These are phyloP conservation scores for Calonectria honghensis DNA, from an alignment of 2,329 filamentous ascomycete species.

Conservation along the genomic window DNA sequence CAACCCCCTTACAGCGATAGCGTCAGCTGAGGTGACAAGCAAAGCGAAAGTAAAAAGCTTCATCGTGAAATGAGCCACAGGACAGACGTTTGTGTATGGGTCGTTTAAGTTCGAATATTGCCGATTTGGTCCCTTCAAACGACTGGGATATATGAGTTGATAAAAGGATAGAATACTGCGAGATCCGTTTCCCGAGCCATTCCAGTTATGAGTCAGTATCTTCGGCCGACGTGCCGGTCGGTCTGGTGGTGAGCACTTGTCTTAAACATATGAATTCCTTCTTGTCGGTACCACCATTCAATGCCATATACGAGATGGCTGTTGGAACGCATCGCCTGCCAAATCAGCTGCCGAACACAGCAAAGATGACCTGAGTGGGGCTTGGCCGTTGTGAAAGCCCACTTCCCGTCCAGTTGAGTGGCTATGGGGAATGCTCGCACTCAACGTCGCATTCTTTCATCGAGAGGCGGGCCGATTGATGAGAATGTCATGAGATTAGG, in stretches of 20 bases:
- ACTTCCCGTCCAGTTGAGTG: too few relatives aligned
- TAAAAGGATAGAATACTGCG: too few relatives aligned
- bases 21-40: background rate
- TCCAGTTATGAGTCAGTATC: background rate
- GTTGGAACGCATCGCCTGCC: too few relatives aligned
- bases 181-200: background rate
- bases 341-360: too few relatives aligned
- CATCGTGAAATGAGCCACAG: background rate
- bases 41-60: background rate
- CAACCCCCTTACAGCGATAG: background rate
- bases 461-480: background rate
- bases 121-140: accelerated
- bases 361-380: too few relatives aligned
- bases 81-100: too few relatives aligned
- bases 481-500: background rate
- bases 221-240: background rate
- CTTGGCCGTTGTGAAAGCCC: too few relatives aligned
- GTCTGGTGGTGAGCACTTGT: background rate
- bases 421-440: too few relatives aligned
- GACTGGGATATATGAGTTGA: background rate
- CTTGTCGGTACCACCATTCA: background rate
- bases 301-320: too few relatives aligned
- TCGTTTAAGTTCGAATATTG: background rate
- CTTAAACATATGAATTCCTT: background rate
- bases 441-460: background rate